phyloP scores from a whole-genome alignment of 75 land plant genomes.

The Azolla pinnata region DNA sequence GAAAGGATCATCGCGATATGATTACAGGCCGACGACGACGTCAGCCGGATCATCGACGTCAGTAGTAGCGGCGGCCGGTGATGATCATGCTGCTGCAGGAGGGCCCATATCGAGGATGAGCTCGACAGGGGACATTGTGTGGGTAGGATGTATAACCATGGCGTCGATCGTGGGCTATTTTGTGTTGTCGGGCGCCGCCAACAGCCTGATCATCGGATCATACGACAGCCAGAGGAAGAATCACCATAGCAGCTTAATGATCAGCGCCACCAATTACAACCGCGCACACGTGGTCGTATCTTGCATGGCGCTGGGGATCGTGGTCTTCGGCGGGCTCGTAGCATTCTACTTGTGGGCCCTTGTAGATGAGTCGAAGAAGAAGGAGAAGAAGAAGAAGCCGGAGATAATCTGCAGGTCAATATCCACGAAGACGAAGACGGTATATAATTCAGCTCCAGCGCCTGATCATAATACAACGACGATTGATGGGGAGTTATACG shows the following conservation, averaged over 20 bases:
- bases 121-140: not conserved
- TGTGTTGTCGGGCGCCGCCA: not conserved
- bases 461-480: not conserved
- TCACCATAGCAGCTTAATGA: not conserved
- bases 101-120: not conserved
- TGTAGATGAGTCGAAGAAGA: too few species aligned
- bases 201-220: not conserved
- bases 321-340: not conserved
- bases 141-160: not conserved
- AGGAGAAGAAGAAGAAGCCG: too few species aligned
- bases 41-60: not conserved
- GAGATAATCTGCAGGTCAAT: too few species aligned
- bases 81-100: not conserved
- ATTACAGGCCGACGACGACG: too few species aligned
- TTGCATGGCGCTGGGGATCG: not conserved
- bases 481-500: not conserved
- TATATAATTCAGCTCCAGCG: not conserved
- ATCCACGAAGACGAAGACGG: not conserved
- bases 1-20: too few species aligned
- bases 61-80: not conserved
- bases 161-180: constrained; percentile 5
- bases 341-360: not conserved
- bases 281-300: constrained; percentile 5
- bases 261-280: constrained; percentile 4
- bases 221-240: too few species aligned